Evolutionary conservation across 129 eudicot genomes (phyloP), one percentile per base, ranked within the genome.

Genomic region (Dittrichia graveolens): DNA sequence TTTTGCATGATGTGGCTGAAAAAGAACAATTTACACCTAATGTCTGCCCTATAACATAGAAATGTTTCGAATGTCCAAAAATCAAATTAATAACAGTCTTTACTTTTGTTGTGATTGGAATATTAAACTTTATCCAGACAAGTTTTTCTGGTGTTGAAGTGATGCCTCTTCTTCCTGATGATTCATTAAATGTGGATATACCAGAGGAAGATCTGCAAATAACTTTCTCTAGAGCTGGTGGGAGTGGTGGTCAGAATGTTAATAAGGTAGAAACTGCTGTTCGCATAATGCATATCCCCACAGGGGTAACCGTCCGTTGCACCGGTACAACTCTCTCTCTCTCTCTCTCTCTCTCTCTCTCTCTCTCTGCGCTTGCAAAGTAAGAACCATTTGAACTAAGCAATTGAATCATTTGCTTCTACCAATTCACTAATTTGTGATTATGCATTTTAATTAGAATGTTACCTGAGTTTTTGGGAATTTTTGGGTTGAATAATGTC

Each of bases 81-180:
- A 31, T 46, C 18, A 35, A 46, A 7, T 5, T 60, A 15, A 60
- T 37, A 37, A 43, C 7, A 5, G 15, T 9, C 16, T 35, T 19
- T 56, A 7, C 5, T 56, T 56, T 56, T 56, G 13, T 49, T 50
- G 39, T 69, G 48, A 54, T 53, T 56, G 13, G 46, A 35, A 31
- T 31, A 59, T 59, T 16, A n/a, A 40, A 41, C 69, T 58, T 50
- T 35, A 65, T 47, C 69, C 85, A 94, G 98, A 94, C 98, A 6
- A 94, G 98, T 59, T 94, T 94, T 79, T 74, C 87, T 47, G 98
- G 98, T 45, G 88, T 94, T 54, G 98, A 94, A 81, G 91, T 94
- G 46, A 90, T 94, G 98, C 98, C 98, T 73, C 96, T 90, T 87
- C 95, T 94, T 84, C 96, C 96, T 7, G 98, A 94, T 13, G 98